Evolutionary conservation across 768 basidiomycete genomes (phyloP), one percentile per base, ranked within the genome.

Genomic region (Auriscalpium vulgare): DNA sequence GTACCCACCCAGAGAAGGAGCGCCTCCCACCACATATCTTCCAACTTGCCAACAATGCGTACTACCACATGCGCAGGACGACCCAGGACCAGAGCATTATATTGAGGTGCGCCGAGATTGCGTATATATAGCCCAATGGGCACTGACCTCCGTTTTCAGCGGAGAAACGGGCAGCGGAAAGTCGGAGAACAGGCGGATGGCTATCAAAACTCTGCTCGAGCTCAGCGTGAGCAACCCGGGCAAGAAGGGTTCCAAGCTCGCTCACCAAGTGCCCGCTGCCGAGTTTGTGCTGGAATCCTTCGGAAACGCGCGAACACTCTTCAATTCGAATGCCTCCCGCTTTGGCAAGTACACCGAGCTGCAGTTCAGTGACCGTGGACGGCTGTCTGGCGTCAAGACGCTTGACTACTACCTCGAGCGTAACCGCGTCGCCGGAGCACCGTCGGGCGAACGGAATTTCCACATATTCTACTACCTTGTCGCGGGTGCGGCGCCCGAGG

Each of bases 301-400:
- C 67, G 95, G 95, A 14, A 88, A 90, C 63, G 91, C 95, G 17
- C 87, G 91, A 57, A 92, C 92, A 1, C 81, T 92, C 54, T 87
- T 91, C 74, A 97, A 97, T 66, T 81, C 91, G 48, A 97, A 97
- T 65, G 95, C 95, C 13, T 97, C 97, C 35, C 87, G 93, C 49
- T 97, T 95, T 67, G 97, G 95, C 55, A 94, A 95, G 69, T 99
- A 99, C 69, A 97, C 94, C 47, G 97, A 99, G 67, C 80, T 99
- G 0, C 97, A 98, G 71, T 98, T 97, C 74, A 90, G 82, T 52
- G 94, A 97, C 37, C 86, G 89, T 19, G 95, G 95, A 8, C 80
- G 94, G 4, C 73, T 98, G 0, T 84, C 78, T 47, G 97, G 97
- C 59, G 75, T 92, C 67, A 98, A 98, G 71, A 95, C 93, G 0